Percentiles rank a stretch among this genome's conserved stretches.
phyloP scores from a whole-genome alignment of 768 basidiomycete genomes.

The Pisolithus tinctorius region DNA sequence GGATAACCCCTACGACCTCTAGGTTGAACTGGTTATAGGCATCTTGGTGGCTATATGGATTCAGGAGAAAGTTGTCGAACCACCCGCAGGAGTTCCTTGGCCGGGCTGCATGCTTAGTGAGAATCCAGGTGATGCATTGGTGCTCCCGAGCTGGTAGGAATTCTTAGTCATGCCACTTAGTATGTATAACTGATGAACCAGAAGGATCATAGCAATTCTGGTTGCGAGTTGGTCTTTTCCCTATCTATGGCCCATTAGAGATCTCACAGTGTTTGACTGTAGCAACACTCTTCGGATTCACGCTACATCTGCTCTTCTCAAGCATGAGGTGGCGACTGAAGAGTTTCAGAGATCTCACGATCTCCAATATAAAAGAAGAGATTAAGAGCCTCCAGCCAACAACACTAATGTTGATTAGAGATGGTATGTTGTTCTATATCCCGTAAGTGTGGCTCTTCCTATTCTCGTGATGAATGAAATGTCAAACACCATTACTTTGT shows the following conservation, averaged over 20 bases:
- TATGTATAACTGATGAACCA: neutral
- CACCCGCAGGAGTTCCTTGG: neutral
- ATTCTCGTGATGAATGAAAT: too few relatives aligned
- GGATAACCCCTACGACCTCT: neutral
- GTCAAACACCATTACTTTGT: too few relatives aligned
- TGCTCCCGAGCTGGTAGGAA: neutral
- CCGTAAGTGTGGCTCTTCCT: neutral
- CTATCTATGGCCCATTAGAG: too few relatives aligned
- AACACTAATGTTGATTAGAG: neutral
- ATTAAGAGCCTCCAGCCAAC: neutral
- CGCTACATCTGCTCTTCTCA: neutral
- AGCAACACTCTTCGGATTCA: neutral
- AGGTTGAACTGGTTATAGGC: neutral
- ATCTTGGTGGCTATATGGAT: neutral
- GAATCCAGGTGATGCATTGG: neutral
- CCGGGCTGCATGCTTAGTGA: neutral
- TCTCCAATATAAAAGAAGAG: neutral
- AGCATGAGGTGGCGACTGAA: neutral
- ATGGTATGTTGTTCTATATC: neutral
- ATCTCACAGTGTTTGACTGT: neutral
- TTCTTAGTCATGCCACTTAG: neutral
- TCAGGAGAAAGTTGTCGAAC: neutral
- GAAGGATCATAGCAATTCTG: neutral
- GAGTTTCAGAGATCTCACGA: neutral
- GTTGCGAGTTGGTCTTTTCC: neutral